Evolutionary conservation across 148 eudicot species (phyloP).

Genomic region (Fagopyrum tataricum): DNA sequence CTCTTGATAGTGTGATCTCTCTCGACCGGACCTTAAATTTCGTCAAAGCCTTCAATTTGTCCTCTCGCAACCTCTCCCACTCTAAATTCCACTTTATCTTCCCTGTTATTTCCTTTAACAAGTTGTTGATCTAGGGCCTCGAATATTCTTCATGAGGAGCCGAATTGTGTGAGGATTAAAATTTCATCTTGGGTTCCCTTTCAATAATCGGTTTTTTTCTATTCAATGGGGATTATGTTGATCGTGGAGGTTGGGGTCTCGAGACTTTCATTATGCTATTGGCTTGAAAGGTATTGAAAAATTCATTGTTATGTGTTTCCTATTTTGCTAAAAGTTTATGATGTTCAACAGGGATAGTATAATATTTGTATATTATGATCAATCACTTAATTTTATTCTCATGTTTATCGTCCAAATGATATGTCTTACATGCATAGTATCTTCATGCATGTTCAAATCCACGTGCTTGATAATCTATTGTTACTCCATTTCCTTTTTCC

Average conservation of each 20-base stretch:
- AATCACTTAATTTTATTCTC: too few relatives aligned
- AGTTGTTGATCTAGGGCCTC: slow-evolving; percentile 46
- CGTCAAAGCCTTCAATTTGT: slow-evolving; percentile 59
- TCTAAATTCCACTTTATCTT: slow-evolving; percentile 47
- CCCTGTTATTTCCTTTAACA: slow-evolving; percentile 52
- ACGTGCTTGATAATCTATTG: too few relatives aligned
- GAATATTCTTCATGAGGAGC: slow-evolving; percentile 71
- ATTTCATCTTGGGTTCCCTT: slow-evolving; percentile 50
- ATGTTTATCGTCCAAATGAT: too few relatives aligned
- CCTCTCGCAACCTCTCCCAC: slow-evolving; percentile 51
- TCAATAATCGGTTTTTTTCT: slow-evolving; percentile 51
- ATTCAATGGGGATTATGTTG: slow-evolving; percentile 94
- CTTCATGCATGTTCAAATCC: too few relatives aligned
- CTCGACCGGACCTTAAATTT: slow-evolving; percentile 51
- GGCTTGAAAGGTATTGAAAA: slow-evolving; percentile 95
- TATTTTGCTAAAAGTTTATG: too few relatives aligned
- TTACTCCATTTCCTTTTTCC: too few relatives aligned
- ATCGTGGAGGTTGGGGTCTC: slow-evolving; percentile 95
- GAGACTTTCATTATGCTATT: slow-evolving; percentile 67
- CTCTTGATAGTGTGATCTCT: slow-evolving; percentile 39
- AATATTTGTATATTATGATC: too few relatives aligned
- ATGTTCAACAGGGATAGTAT: too few relatives aligned
- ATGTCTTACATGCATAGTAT: too few relatives aligned
- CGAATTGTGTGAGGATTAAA: slow-evolving; percentile 71
- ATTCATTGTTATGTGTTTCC: too few relatives aligned